Evolutionary conservation across 1,139 yeast species (phyloP).

Genomic region (Hansenula lynferdii): DNA sequence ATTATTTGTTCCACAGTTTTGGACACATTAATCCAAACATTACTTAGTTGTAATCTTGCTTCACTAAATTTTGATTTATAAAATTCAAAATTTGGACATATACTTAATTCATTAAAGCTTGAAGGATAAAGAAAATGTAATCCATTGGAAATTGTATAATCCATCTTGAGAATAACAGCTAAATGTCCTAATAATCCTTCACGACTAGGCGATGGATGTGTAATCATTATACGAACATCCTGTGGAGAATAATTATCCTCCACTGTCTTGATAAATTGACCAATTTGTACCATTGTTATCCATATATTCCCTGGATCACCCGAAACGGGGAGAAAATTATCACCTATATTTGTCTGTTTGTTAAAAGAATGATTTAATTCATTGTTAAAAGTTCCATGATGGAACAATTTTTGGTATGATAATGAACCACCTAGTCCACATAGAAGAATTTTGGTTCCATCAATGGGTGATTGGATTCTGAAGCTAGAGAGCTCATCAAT

Average conservation of each 20-base stretch:
- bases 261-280: conserved; percentile 50
- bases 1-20: conserved; percentile 40
- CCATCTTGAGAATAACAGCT: conserved; percentile 64
- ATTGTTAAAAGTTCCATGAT: conserved; percentile 48
- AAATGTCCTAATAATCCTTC: conserved; percentile 67
- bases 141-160: conserved; percentile 68
- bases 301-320: conserved; percentile 77
- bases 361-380: conserved; percentile 5
- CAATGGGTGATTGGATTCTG: conserved; percentile 31
- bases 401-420: conserved; percentile 63
- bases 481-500: conserved; percentile 53
- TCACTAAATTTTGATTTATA: conserved; percentile 60
- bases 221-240: conserved; percentile 56
- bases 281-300: conserved; percentile 69
- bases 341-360: background rate
- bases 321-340: conserved; percentile 36
- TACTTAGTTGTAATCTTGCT: conserved; percentile 56
- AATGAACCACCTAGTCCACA: conserved; percentile 73
- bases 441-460: conserved; percentile 44
- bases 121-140: conserved; percentile 70
- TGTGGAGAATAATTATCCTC: conserved; percentile 32
- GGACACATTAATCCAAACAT: conserved; percentile 59
- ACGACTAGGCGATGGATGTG: conserved; percentile 64
- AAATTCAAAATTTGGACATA: conserved; percentile 58
- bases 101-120: conserved; percentile 64